Percentiles rank a stretch among this genome's conserved stretches.
These are phyloP conservation scores for Russula foetens DNA, from an alignment of 768 basidiomycete species.

Conservation along the genomic window DNA sequence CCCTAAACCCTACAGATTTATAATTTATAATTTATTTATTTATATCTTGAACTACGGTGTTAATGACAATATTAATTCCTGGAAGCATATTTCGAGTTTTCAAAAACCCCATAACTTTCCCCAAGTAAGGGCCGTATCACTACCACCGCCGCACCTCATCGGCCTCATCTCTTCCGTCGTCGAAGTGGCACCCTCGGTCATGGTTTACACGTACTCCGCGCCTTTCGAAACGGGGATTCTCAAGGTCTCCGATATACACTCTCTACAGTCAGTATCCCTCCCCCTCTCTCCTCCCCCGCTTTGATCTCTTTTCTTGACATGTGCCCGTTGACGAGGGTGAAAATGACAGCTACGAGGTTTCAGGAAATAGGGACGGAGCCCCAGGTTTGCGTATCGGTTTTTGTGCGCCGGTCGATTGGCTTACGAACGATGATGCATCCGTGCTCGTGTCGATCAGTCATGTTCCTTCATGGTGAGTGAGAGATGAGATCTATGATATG, in stretches of 20 bases:
- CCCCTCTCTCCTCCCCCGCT: neutral
- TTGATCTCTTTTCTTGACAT: neutral
- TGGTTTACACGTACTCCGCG: constrained; percentile 11
- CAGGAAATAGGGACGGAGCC: constrained; percentile 14
- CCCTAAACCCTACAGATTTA: no score
- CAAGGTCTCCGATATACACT: constrained; percentile 19
- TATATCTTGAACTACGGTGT: no score
- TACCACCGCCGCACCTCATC: neutral
- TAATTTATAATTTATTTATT: no score
- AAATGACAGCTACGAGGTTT: constrained; percentile 20
- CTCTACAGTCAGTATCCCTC: constrained; percentile 11
- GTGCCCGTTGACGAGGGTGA: neutral
- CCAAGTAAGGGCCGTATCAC: no score
- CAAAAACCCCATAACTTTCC: no score
- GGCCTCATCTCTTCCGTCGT: neutral
- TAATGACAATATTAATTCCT: no score
- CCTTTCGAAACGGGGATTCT: constrained; percentile 16
- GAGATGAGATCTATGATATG: no score
- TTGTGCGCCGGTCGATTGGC: neutral
- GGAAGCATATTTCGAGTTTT: no score
- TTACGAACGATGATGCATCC: neutral
- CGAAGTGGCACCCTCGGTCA: neutral
- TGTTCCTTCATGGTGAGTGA: constrained; percentile 20
- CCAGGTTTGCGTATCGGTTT: constrained; percentile 7
- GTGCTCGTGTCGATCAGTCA: constrained; percentile 1